Evolutionary conservation across 2,329 filamentous ascomycete species (phyloP).

Genomic region (Nothophoma quercina): DNA sequence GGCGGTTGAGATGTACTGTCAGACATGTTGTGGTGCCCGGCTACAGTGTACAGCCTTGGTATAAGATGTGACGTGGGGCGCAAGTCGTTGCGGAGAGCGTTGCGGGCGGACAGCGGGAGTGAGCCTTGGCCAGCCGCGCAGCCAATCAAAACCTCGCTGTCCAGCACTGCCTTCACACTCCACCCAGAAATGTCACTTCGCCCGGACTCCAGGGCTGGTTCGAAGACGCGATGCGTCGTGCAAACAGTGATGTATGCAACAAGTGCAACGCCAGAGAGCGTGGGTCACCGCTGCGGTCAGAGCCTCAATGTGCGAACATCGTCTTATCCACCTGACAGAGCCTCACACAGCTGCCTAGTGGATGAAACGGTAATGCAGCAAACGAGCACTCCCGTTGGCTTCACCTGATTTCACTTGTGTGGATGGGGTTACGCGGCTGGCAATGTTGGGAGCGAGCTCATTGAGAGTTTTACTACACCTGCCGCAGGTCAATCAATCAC

Average conservation of each 20-base stretch:
- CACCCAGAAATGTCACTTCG: no score
- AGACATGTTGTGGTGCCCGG: constrained; percentile 37
- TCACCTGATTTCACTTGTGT: not conserved
- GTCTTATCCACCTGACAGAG: not conserved
- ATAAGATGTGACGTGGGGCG: constrained; percentile 18
- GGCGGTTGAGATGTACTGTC: constrained; percentile 39
- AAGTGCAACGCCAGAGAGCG: not conserved
- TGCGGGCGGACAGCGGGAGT: constrained; percentile 17
- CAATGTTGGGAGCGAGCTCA: not conserved
- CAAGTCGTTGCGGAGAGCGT: constrained; percentile 23
- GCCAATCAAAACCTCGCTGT: constrained; percentile 16
- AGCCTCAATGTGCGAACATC: not conserved
- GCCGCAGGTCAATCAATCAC: no score
- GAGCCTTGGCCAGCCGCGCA: constrained; percentile 3
- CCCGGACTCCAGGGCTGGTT: no score
- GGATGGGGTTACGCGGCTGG: not conserved
- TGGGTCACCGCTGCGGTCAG: not conserved
- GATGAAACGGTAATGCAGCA: not conserved
- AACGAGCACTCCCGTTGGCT: not conserved
- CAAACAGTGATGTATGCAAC: no score
- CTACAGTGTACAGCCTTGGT: constrained; percentile 4
- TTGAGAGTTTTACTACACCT: no score
- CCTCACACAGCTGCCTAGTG: constrained; percentile 4
- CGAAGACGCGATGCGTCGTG: no score
- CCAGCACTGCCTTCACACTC: constrained; percentile 2